Evolutionary conservation across 2,329 filamentous ascomycete species (phyloP), one percentile per base, ranked within the genome.

Genomic region (Hypomyces perniciosus): DNA sequence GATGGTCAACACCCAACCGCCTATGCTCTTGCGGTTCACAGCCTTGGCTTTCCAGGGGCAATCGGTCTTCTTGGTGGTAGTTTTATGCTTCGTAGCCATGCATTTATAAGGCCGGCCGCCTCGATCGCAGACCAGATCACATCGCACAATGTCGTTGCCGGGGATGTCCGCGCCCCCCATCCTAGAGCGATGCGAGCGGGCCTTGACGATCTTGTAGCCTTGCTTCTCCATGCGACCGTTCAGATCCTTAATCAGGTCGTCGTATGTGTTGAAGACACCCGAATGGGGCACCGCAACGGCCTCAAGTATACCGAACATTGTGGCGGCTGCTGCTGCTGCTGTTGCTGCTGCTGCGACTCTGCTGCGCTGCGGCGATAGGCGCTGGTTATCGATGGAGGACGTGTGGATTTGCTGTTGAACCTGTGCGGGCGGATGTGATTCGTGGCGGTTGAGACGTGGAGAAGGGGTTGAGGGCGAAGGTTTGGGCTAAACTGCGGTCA

Each of bases 31-130:
- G 7, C 70, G 68, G 46, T 72, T 65, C 6, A 73, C 71, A 1
- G 71, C 71, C 53, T 73, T 74, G 30, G 71, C 71, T 54, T 72
- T 72, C 71, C 71, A 74, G 4, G 71, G 71, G 27, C 71, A 74
- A 44, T 70, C 68, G 0, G 71, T 74, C 62, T 74, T 74, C 58
- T 74, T 74, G 6, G 71, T 74, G 27, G 69, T 67, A 6, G 71
- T 71, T 59, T 73, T 73, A 55, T 72, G 69, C 59, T 72, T 72
- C 5, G 69, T 74, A 6, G 71, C 71, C 59, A 66, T 65, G 54
- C 69, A 71, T 41, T 70, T 69, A 57, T 74, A 74, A 8, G 71
- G 68, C 37, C 70, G 63, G 27, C 71, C 71, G 44, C 71, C 71
- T 42, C 71, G 67, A 55, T 74, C 68, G 58, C 71, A 74, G n/a